phyloP scores from a whole-genome alignment of 371 early-diverging fungal genomes.

The Rhizopus sp. region DNA sequence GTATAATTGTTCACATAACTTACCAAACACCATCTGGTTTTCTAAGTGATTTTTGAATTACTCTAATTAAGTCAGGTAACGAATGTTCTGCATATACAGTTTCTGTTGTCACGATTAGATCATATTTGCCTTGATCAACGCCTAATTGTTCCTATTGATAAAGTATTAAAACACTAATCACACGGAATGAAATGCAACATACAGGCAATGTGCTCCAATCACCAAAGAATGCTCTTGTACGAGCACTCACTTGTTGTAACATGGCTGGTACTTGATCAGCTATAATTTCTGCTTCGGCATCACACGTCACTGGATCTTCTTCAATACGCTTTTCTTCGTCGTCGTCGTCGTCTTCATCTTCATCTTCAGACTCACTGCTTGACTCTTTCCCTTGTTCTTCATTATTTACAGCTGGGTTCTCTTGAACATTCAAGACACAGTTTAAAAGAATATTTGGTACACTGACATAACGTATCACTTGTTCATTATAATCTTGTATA shows the following conservation, averaged over 20 bases:
- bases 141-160: constrained; percentile 24
- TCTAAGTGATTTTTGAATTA: constrained; percentile 66
- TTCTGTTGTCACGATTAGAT: constrained; percentile 91
- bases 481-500: constrained; percentile 91
- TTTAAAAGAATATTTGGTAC: constrained; percentile 90
- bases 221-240: constrained; percentile 67
- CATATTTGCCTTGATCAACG: constrained; percentile 63
- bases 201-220: constrained; percentile 68
- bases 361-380: constrained; percentile 22
- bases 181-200: constrained; percentile 5
- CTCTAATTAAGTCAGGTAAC: constrained; percentile 57
- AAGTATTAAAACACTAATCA: not conserved
- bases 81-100: constrained; percentile 85
- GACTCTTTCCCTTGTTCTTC: constrained; percentile 31
- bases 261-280: constrained; percentile 41
- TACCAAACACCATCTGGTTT: constrained; percentile 73
- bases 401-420: constrained; percentile 14
- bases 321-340: constrained; percentile 50
- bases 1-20: constrained; percentile 20
- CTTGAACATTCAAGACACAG: constrained; percentile 49
- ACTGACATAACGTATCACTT: constrained; percentile 85
- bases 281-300: constrained; percentile 53
- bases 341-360: constrained; percentile 45
- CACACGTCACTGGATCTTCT: constrained; percentile 46
- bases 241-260: constrained; percentile 37